Conservation (phyloP, 495 filamentous ascomycete genomes). For the Neurospora sp. region DNA sequence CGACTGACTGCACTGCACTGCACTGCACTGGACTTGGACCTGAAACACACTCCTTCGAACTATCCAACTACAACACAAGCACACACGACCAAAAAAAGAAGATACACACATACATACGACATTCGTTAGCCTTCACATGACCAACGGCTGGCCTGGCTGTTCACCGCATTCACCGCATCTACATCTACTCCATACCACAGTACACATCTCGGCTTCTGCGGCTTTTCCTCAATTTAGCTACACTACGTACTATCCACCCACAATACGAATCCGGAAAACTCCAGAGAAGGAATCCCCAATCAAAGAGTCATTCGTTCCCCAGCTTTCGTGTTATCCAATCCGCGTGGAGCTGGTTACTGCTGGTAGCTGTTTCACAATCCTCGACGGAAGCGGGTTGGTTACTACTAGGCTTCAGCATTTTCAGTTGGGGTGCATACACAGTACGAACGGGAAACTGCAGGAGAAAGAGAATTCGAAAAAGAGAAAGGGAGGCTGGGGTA, state of each 20-base stretch:
- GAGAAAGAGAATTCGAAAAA: not conserved
- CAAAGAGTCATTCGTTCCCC: not conserved
- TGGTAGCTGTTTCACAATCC: not conserved
- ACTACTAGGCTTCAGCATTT: not conserved
- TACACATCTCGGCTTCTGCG: not conserved
- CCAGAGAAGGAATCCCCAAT: not conserved
- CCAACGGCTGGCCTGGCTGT: not conserved
- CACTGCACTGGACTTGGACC: not conserved
- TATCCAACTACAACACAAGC: not conserved
- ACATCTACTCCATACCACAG: not conserved
- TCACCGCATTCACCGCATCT: not conserved
- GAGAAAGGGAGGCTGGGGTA: not conserved
- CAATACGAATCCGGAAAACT: not conserved
- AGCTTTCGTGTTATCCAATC: not conserved
- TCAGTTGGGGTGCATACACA: not conserved
- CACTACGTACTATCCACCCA: not conserved
- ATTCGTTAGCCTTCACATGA: not conserved
- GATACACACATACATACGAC: not conserved
- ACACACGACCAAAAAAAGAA: not conserved
- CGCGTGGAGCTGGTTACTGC: not conserved
- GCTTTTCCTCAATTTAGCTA: not conserved
- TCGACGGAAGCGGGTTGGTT: not conserved
- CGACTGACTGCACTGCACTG: not conserved
- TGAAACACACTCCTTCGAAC: not conserved
- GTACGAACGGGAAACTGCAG: not conserved